These are phyloP conservation scores for Sorghum bicolor DNA, from an alignment of 176 grass and related monocot genomes.

Conservation along the genomic window DNA sequence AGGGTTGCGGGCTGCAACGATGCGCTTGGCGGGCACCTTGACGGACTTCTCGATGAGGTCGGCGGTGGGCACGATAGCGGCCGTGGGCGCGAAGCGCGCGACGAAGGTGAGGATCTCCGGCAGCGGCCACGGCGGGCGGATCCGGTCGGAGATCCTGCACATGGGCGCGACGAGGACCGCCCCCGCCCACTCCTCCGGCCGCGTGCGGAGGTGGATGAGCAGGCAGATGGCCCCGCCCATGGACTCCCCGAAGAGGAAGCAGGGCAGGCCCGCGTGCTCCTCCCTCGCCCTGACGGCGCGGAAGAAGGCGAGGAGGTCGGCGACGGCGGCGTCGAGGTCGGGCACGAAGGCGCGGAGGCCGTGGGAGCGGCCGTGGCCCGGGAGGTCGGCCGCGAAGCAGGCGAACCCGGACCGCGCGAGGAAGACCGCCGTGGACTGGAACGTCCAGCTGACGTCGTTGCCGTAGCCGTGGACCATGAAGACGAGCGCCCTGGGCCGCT, in stretches of 20 bases:
- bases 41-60: slow-evolving; percentile 87
- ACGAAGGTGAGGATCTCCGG: slow-evolving; percentile 68
- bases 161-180: slow-evolving; percentile 87
- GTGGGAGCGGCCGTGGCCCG: slow-evolving; percentile 76
- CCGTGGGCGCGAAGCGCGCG: slow-evolving; percentile 64
- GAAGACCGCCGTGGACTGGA: slow-evolving; percentile 79
- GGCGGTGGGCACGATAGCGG: slow-evolving; percentile 80
- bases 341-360: slow-evolving; percentile 78
- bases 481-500: slow-evolving; percentile 49
- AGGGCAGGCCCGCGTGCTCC: slow-evolving; percentile 36
- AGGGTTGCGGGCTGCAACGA: slow-evolving; percentile 73
- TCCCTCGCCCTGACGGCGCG: slow-evolving; percentile 37
- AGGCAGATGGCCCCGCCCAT: slow-evolving; percentile 93
- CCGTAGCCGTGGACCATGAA: slow-evolving; percentile 97
- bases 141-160: slow-evolving; percentile 87
- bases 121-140: slow-evolving; percentile 70
- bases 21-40: slow-evolving; percentile 75
- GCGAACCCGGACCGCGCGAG: slow-evolving; percentile 72
- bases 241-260: slow-evolving; percentile 84
- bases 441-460: slow-evolving; percentile 93
- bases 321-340: slow-evolving; percentile 50
- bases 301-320: slow-evolving; percentile 68
- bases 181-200: slow-evolving; percentile 55
- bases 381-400: slow-evolving; percentile 89
- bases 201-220: slow-evolving; percentile 65